phyloP scores from a whole-genome alignment of 345 rosid genomes.

The Zanthoxylum bungeanum region DNA sequence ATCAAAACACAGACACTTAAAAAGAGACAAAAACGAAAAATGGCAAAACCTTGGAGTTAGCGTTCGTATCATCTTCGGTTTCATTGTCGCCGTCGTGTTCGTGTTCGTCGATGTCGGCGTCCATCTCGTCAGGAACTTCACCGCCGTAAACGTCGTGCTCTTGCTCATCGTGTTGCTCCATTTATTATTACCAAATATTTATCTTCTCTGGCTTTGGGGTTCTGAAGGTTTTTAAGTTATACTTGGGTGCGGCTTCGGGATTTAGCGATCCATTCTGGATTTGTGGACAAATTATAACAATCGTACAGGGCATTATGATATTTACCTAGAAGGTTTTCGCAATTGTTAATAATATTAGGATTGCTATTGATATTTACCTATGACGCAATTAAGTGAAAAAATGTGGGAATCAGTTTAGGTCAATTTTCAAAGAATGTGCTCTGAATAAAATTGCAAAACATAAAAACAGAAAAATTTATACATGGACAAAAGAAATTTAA shows the following conservation, averaged over 20 bases:
- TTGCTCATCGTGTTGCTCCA: constrained; percentile 66
- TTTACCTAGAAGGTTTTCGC: neutral
- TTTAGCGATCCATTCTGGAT: neutral
- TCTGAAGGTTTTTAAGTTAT: neutral
- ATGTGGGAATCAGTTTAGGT: too few species aligned
- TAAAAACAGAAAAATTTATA: too few species aligned
- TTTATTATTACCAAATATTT: constrained; percentile 1
- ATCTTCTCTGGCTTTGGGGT: constrained; percentile 13
- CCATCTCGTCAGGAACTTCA: constrained; percentile 84
- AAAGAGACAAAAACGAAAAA: neutral
- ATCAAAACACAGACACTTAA: neutral
- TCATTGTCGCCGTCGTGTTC: constrained; percentile 46
- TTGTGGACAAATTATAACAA: constrained; percentile 2
- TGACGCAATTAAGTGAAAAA: too few species aligned
- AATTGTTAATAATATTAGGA: neutral
- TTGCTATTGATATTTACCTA: neutral
- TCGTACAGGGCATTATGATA: neutral
- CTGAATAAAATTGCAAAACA: neutral
- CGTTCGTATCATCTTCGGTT: constrained; percentile 42
- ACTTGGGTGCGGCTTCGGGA: constrained; percentile 1
- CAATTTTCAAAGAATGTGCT: neutral
- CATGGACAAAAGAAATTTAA: neutral
- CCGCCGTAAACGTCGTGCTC: constrained; percentile 90
- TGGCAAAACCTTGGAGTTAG: constrained; percentile 53
- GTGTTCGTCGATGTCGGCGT: constrained; percentile 57